Conservation (phyloP, 768 basidiomycete genomes). For the Auricularia cornea region DNA sequence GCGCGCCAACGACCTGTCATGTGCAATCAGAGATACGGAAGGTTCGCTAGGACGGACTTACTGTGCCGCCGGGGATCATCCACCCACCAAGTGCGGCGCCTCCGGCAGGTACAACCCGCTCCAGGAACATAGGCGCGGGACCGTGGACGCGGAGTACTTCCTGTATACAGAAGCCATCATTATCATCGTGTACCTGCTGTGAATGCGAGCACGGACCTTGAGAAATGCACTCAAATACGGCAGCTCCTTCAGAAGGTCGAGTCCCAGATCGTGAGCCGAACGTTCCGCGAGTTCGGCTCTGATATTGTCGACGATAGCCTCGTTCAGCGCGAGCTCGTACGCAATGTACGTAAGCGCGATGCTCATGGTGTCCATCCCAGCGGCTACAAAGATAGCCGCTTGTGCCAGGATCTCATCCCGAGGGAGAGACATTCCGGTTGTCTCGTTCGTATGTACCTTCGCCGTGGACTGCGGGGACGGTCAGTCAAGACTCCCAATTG, state of each 20-base stretch:
- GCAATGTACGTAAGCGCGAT: conserved; percentile 66
- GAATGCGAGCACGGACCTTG: conserved; percentile 36
- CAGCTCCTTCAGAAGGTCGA: conserved; percentile 43
- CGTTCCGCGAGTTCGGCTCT: conserved; percentile 53
- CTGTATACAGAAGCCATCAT: neutral
- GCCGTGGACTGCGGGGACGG: neutral
- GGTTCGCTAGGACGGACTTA: neutral
- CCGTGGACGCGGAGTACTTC: conserved; percentile 65
- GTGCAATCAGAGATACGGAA: neutral
- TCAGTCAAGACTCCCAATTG: too few species aligned
- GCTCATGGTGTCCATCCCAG: conserved; percentile 57
- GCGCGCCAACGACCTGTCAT: conserved; percentile 51
- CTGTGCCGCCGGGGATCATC: conserved; percentile 64
- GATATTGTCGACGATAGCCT: conserved; percentile 59
- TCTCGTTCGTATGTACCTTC: neutral
- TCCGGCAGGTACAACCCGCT: conserved; percentile 67
- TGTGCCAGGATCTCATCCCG: neutral
- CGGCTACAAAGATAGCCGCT: neutral
- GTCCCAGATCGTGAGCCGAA: conserved; percentile 34
- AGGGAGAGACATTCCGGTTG: neutral
- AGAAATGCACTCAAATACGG: conserved; percentile 41
- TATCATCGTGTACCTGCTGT: neutral
- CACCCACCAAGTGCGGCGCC: conserved; percentile 73
- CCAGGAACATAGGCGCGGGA: conserved; percentile 62
- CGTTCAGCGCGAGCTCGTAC: conserved; percentile 70